These are phyloP conservation scores for Hericium alpestre DNA, from an alignment of 768 basidiomycete genomes.

Conservation along the genomic window DNA sequence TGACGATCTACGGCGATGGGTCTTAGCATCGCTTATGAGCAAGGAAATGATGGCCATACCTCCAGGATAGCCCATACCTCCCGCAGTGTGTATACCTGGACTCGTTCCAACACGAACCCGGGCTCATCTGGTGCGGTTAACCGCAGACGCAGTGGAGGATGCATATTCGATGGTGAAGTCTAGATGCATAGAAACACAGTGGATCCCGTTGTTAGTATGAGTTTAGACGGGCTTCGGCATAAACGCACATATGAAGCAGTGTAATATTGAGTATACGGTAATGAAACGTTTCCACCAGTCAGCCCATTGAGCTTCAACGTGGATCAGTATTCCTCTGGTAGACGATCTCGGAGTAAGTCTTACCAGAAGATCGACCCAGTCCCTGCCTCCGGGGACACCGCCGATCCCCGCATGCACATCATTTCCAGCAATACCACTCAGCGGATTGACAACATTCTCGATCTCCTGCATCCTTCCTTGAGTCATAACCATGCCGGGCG, in stretches of 20 bases:
- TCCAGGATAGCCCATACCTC: constrained; percentile 72
- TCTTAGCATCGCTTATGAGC: constrained; percentile 1
- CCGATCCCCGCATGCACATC: constrained; percentile 26
- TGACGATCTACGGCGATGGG: constrained; percentile 41
- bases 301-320: not conserved
- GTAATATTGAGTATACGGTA: constrained; percentile 26
- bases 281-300: no score
- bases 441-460: constrained; percentile 48
- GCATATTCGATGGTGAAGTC: constrained; percentile 53
- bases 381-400: constrained; percentile 36
- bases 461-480: constrained; percentile 68
- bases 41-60: constrained; percentile 25
- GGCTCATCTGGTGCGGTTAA: constrained; percentile 64
- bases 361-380: constrained; percentile 62
- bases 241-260: constrained; percentile 53
- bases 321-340: not conserved
- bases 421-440: constrained; percentile 32
- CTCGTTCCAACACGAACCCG: constrained; percentile 59
- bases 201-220: not conserved
- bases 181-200: constrained; percentile 17
- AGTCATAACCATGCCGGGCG: constrained; percentile 56
- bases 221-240: not conserved
- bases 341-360: constrained; percentile 12
- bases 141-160: constrained; percentile 62
- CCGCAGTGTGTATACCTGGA: constrained; percentile 62